phyloP scores from a whole-genome alignment of 176 grass and related monocot species.

The Triticum dicoccoides region DNA sequence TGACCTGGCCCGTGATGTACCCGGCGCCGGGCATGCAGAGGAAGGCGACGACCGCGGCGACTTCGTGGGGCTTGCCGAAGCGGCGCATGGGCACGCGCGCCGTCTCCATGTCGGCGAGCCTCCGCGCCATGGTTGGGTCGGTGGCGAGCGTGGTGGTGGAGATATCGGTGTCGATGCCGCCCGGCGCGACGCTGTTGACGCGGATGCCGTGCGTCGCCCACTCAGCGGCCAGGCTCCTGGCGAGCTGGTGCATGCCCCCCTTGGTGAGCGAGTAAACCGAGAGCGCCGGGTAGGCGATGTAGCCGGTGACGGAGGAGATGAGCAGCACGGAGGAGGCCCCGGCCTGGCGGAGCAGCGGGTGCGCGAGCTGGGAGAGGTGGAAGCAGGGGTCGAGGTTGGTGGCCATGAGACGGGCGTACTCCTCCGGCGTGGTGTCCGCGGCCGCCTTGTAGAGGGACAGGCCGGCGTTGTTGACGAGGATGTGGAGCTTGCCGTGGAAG shows the following conservation, averaged over 20 bases:
- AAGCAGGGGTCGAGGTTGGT: conserved; percentile 44
- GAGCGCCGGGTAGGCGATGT: conserved; percentile 34
- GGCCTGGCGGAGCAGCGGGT: conserved; percentile 28
- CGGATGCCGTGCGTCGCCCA: conserved; percentile 34
- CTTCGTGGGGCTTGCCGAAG: conserved; percentile 36
- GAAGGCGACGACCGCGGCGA: conserved; percentile 35
- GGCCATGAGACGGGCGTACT: conserved; percentile 33
- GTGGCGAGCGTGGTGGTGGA: conserved; percentile 19
- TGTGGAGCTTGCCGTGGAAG: conserved; percentile 42
- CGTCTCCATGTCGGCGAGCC: conserved; percentile 20
- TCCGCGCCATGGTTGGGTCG: conserved; percentile 4
- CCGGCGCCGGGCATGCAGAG: conserved; percentile 45
- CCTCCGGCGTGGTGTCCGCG: background rate
- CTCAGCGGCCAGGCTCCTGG: conserved; percentile 33
- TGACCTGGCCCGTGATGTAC: conserved; percentile 49
- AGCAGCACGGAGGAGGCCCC: conserved; percentile 20
- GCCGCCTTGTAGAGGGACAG: background rate
- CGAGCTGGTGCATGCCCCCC: conserved; percentile 33
- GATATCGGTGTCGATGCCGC: background rate
- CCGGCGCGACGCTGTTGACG: conserved; percentile 34
- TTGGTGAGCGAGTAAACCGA: conserved; percentile 34
- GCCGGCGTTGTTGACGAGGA: conserved; percentile 54
- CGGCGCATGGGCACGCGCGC: conserved; percentile 29
- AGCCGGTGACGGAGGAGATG: conserved; percentile 34
- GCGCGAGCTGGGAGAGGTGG: conserved; percentile 44